Conservation (phyloP, 495 filamentous ascomycete species). For the Wilcoxina mikolae region DNA sequence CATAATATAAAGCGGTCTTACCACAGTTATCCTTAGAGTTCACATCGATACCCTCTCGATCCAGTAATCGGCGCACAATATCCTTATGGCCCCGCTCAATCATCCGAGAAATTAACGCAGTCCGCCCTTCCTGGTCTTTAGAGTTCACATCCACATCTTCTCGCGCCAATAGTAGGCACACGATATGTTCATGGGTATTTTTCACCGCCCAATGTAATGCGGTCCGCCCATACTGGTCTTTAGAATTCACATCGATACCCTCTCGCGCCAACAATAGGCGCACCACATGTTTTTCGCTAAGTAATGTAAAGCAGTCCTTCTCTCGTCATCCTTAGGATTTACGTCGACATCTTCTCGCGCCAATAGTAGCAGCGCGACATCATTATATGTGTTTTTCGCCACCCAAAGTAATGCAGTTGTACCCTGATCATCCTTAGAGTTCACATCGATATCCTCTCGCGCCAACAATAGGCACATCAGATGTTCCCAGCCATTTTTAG, state of each 20-base stretch:
- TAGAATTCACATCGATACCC: neutral
- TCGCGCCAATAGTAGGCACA: conserved; percentile 19
- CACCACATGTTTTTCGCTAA: neutral
- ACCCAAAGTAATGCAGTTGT: neutral
- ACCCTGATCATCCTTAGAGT: neutral
- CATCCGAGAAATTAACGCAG: neutral
- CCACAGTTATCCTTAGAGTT: neutral
- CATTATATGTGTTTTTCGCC: neutral
- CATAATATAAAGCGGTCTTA: too few species aligned
- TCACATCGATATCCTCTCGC: neutral
- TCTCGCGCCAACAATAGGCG: neutral
- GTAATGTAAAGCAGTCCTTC: conserved; percentile 13
- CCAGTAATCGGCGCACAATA: neutral
- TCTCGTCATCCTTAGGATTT: neutral
- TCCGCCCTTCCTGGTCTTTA: neutral
- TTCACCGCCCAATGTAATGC: conserved; percentile 30
- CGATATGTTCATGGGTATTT: conserved; percentile 25
- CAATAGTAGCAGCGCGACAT: neutral
- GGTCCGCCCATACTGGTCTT: conserved; percentile 20
- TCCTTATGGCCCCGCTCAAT: neutral
- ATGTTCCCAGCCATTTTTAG: neutral
- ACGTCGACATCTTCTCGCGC: neutral
- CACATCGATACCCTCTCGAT: neutral
- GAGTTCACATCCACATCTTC: neutral
- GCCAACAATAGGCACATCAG: neutral